These are phyloP conservation scores for Chaetoceros tenuissimus DNA, from an alignment of 108 stramenopile genomes.

Conservation along the genomic window DNA sequence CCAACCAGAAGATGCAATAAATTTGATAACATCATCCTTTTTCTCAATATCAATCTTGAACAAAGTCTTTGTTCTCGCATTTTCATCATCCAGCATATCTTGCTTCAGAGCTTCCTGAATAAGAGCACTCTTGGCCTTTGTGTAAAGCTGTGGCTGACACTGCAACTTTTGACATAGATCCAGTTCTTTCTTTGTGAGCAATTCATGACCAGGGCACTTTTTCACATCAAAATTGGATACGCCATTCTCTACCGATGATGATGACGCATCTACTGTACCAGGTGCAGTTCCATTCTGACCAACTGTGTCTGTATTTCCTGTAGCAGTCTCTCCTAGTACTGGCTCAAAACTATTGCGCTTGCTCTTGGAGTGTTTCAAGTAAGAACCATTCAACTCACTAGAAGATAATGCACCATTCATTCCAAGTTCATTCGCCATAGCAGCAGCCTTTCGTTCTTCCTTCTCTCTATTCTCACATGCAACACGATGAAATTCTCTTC, in stretches of 20 bases:
- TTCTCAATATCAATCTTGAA: slow-evolving; percentile 68
- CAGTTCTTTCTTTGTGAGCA: slow-evolving; percentile 60
- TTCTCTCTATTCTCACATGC: slow-evolving; percentile 50
- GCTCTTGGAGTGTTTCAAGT: not conserved
- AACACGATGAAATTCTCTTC: slow-evolving; percentile 62
- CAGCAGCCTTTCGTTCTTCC: slow-evolving; percentile 34
- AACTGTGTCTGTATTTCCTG: slow-evolving; percentile 1
- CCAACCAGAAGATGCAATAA: slow-evolving; percentile 76
- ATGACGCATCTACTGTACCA: not conserved
- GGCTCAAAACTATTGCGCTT: not conserved
- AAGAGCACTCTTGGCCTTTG: slow-evolving; percentile 69
- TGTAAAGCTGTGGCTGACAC: slow-evolving; percentile 56
- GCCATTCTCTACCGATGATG: slow-evolving; percentile 2
- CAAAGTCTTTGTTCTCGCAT: slow-evolving; percentile 24
- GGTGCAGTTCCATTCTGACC: not conserved
- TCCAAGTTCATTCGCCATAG: slow-evolving; percentile 10
- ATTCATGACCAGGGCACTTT: slow-evolving; percentile 32
- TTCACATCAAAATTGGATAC: slow-evolving; percentile 20
- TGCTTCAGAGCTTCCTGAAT: slow-evolving; percentile 58
- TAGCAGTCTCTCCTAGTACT: not conserved
- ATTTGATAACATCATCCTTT: slow-evolving; percentile 64
- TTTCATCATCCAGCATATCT: slow-evolving; percentile 50
- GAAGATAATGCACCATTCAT: not conserved
- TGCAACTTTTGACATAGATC: slow-evolving; percentile 49
- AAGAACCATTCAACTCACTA: not conserved